Conservation (phyloP, 2,329 filamentous ascomycete genomes). For the Aspergillus transmontanensis region DNA sequence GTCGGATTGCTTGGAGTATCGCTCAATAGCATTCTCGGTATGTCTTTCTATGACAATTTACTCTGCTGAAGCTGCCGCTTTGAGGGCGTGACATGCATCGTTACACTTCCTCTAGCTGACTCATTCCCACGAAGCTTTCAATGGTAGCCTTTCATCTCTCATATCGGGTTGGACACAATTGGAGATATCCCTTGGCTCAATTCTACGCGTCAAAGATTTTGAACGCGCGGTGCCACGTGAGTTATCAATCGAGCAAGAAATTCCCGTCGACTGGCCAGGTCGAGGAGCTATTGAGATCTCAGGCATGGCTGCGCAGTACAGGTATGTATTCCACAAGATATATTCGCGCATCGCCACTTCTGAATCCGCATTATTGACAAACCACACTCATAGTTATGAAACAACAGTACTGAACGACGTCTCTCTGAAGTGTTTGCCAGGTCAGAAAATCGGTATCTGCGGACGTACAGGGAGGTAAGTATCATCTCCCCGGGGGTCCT, state of each 20-base stretch:
- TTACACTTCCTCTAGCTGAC: not conserved
- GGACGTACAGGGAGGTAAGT: constrained; percentile 7
- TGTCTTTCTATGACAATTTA: not conserved
- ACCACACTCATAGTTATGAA: too few species aligned
- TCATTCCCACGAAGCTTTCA: not conserved
- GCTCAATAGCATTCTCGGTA: not conserved
- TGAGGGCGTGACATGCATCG: too few species aligned
- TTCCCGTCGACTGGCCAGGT: not conserved
- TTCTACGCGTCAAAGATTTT: too few species aligned
- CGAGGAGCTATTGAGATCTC: not conserved
- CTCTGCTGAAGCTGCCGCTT: not conserved
- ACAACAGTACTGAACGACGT: too few species aligned
- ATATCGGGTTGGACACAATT: too few species aligned
- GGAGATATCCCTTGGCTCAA: too few species aligned
- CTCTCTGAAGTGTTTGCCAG: not conserved
- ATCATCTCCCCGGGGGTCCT: too few species aligned
- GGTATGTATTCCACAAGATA: not conserved
- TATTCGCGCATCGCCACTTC: not conserved
- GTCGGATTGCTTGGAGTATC: too few species aligned
- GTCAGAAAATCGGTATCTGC: constrained; percentile 6
- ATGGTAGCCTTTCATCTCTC: not conserved
- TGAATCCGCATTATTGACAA: not conserved
- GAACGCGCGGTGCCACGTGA: too few species aligned
- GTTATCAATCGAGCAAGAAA: not conserved
- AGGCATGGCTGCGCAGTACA: constrained; percentile 2